phyloP scores from a whole-genome alignment of 805 yeast genomes.

The Yamadazyma phyllophila region DNA sequence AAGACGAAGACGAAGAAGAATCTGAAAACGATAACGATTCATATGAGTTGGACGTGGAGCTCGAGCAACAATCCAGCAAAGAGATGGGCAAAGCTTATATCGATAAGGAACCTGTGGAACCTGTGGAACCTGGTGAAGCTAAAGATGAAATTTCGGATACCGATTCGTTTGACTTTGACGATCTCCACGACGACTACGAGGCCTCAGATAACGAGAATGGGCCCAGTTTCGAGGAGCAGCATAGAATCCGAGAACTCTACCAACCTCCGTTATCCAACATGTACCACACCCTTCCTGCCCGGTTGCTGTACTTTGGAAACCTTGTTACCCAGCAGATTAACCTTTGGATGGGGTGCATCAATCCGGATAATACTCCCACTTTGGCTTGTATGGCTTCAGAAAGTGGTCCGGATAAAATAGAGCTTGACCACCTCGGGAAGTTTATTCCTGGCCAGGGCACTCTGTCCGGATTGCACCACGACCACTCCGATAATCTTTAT shows the following conservation, averaged over 20 bases:
- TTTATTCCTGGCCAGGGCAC: constrained; percentile 56
- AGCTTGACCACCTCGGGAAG: constrained; percentile 26
- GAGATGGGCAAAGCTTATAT: neutral
- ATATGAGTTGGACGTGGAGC: constrained; percentile 17
- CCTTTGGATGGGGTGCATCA: constrained; percentile 61
- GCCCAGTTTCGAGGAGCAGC: constrained; percentile 20
- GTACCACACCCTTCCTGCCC: constrained; percentile 29
- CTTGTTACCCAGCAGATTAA: constrained; percentile 70
- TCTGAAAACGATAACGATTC: constrained; percentile 7
- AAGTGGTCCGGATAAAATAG: constrained; percentile 13
- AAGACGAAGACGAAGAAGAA: constrained; percentile 9
- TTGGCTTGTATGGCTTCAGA: neutral
- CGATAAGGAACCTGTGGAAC: neutral
- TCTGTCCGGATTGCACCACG: constrained; percentile 77
- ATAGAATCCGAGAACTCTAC: constrained; percentile 40
- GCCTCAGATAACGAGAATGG: constrained; percentile 24
- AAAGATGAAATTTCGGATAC: neutral
- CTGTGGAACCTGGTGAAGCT: neutral
- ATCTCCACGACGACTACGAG: constrained; percentile 51
- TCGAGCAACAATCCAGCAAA: constrained; percentile 7
- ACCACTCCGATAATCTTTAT: constrained; percentile 76
- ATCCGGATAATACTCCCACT: constrained; percentile 1
- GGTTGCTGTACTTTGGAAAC: constrained; percentile 39
- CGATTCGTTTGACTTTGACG: constrained; percentile 42
- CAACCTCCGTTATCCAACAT: constrained; percentile 60